A percentile compares a stretch with the other conserved stretches of the same genome.
Evolutionary conservation across 306 rosid genomes (phyloP).

Genomic region (Medicago arabica): DNA sequence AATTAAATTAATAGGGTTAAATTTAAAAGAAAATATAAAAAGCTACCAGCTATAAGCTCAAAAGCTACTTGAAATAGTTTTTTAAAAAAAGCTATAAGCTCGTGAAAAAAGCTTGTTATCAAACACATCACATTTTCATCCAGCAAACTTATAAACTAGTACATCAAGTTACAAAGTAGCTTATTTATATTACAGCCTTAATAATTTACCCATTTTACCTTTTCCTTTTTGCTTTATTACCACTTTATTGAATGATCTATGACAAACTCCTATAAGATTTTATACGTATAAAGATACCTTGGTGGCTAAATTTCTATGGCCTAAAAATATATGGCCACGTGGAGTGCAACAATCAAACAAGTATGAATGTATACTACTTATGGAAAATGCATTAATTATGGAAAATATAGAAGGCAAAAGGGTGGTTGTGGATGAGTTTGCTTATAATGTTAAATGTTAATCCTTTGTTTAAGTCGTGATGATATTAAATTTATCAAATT

Average conservation of each 20-base stretch:
- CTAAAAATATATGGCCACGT: not conserved
- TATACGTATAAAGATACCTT: not conserved
- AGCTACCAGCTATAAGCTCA: too few relatives aligned
- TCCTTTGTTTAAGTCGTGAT: not conserved
- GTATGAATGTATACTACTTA: not conserved
- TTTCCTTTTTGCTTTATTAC: not conserved
- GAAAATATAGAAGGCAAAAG: not conserved
- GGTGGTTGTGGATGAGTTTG: not conserved
- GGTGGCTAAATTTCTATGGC: not conserved
- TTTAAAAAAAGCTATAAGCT: too few relatives aligned
- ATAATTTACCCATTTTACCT: not conserved
- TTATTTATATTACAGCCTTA: too few relatives aligned
- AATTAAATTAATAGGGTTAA: too few relatives aligned
- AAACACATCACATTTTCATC: too few relatives aligned
- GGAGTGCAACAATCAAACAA: constrained; percentile 3
- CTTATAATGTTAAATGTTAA: not conserved
- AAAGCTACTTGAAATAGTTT: too few relatives aligned
- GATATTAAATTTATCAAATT: constrained; percentile 12
- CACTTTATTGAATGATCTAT: not conserved
- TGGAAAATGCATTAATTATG: not conserved
- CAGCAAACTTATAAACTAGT: too few relatives aligned
- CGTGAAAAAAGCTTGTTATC: too few relatives aligned
- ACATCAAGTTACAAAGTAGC: too few relatives aligned
- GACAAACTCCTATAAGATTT: not conserved
- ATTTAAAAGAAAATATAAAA: too few relatives aligned